phyloP scores from a whole-genome alignment of 352 stramenopile genomes.

The Aphanomyces invadans region DNA sequence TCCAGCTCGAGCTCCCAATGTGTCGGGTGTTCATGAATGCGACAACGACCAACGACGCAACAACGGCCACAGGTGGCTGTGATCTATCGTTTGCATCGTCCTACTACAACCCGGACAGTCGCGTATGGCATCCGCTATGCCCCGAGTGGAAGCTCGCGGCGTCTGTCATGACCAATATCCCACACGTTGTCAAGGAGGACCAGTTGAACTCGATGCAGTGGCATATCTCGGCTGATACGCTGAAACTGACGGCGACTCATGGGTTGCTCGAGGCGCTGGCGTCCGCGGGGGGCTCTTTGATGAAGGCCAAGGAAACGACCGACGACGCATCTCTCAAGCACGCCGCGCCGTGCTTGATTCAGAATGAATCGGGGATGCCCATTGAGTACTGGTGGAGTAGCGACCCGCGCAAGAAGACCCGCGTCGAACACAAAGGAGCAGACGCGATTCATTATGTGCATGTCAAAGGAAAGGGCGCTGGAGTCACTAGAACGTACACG shows the following conservation, averaged over 20 bases:
- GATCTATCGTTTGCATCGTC: constrained; percentile 52
- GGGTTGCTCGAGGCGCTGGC: constrained; percentile 66
- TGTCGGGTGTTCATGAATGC: constrained; percentile 72
- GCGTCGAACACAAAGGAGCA: constrained; percentile 38
- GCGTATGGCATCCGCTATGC: constrained; percentile 75
- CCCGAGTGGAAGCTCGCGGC: constrained; percentile 64
- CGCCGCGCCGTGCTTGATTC: constrained; percentile 62
- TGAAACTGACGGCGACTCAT: constrained; percentile 72
- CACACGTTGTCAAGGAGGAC: not conserved
- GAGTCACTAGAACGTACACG: constrained; percentile 64
- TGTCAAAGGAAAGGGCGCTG: constrained; percentile 42
- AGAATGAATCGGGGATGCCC: constrained; percentile 64
- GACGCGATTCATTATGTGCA: constrained; percentile 66
- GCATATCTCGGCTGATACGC: constrained; percentile 54
- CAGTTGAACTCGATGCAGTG: constrained; percentile 49
- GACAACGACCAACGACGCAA: constrained; percentile 40
- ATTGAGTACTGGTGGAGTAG: constrained; percentile 67
- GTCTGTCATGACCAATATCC: constrained; percentile 32
- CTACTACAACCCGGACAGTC: constrained; percentile 78
- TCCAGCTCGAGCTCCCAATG: constrained; percentile 60
- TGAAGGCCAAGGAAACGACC: constrained; percentile 29
- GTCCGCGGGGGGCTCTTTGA: constrained; percentile 69
- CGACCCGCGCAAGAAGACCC: constrained; percentile 33
- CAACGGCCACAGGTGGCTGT: constrained; percentile 43
- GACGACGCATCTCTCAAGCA: too few relatives aligned